A percentile compares a stretch with the other conserved stretches of the same genome.
Conservation (phyloP, 202 grass and related monocot species). For the Digitaria exilis region DNA sequence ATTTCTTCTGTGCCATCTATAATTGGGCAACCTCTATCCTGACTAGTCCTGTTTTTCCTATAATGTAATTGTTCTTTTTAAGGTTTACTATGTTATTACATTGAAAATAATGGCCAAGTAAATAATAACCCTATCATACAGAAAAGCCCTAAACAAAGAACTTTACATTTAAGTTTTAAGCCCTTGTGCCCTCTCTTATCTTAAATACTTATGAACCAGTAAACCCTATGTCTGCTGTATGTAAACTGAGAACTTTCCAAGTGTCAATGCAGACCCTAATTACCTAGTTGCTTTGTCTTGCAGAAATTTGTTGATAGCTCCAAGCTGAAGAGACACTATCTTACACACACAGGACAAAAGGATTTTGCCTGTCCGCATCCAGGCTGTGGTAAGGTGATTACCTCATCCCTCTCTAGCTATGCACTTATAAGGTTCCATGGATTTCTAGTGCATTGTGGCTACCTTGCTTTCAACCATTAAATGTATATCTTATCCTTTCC, state of each 20-base stretch:
- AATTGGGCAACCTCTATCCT: background rate
- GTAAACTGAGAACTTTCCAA: background rate
- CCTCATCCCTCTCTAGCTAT: conserved; percentile 26
- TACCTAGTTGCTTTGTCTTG: background rate
- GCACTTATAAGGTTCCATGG: background rate
- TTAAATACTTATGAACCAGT: background rate
- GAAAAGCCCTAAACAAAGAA: background rate
- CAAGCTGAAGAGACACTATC: conserved; percentile 92
- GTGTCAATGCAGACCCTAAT: background rate
- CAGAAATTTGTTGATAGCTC: conserved; percentile 98
- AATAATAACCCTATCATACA: background rate
- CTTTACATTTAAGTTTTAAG: background rate
- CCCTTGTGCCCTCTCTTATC: background rate
- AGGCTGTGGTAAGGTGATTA: conserved; percentile 88
- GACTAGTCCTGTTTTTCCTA: background rate
- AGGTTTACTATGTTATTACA: background rate
- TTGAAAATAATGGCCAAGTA: background rate
- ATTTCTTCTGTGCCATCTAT: background rate
- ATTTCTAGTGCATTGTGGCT: background rate
- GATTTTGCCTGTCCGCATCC: conserved; percentile 87
- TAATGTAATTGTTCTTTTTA: background rate
- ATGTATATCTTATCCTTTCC: background rate
- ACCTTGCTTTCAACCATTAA: background rate
- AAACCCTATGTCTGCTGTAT: background rate
- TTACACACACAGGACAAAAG: conserved; percentile 90